Evolutionary conservation across 2,329 filamentous ascomycete genomes (phyloP).

Genomic region (Epichloe elymi): DNA sequence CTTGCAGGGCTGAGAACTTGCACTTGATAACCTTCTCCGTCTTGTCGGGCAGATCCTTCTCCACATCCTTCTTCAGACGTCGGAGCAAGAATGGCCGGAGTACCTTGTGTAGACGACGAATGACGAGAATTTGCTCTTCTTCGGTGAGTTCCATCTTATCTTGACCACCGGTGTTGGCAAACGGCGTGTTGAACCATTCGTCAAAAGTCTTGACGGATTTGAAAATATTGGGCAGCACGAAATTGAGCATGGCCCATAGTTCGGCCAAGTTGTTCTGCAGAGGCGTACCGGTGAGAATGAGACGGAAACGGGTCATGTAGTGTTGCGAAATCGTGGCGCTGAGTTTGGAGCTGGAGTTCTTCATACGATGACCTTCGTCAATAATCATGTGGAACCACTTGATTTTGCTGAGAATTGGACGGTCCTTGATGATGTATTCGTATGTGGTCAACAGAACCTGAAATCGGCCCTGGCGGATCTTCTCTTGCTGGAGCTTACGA

Average conservation of each 20-base stretch:
- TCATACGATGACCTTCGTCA: slow-evolving; percentile 98
- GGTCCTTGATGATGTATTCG: slow-evolving; percentile 99
- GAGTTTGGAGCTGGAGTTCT: slow-evolving; percentile 92
- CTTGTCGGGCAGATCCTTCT: slow-evolving; percentile 97
- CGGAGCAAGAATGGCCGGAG: slow-evolving; percentile 91
- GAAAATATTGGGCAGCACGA: slow-evolving; percentile 96
- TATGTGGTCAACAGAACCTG: slow-evolving; percentile 96
- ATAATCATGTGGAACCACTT: slow-evolving; percentile 99
- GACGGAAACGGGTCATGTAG: slow-evolving; percentile 85
- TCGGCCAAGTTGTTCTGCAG: slow-evolving; percentile 95
- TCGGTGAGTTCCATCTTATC: slow-evolving; percentile 98
- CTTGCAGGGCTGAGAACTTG: slow-evolving; percentile 89
- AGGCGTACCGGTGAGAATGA: slow-evolving; percentile 94
- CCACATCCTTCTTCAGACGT: slow-evolving; percentile 98
- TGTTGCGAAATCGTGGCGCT: slow-evolving; percentile 90
- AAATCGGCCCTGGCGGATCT: slow-evolving; percentile 88
- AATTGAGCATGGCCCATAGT: slow-evolving; percentile 96
- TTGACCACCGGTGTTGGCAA: slow-evolving; percentile 93
- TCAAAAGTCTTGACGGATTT: slow-evolving; percentile 98
- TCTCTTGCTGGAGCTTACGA: slow-evolving; percentile 82
- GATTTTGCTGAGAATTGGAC: slow-evolving; percentile 89
- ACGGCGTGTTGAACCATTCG: slow-evolving; percentile 99
- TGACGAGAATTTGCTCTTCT: slow-evolving; percentile 98
- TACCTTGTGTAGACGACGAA: slow-evolving; percentile 96
- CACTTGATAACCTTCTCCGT: slow-evolving; percentile 99